Evolutionary conservation across 73 alveolate genomes (phyloP), one percentile per base, ranked within the genome.

Genomic region (Tetrahymena borealis): DNA sequence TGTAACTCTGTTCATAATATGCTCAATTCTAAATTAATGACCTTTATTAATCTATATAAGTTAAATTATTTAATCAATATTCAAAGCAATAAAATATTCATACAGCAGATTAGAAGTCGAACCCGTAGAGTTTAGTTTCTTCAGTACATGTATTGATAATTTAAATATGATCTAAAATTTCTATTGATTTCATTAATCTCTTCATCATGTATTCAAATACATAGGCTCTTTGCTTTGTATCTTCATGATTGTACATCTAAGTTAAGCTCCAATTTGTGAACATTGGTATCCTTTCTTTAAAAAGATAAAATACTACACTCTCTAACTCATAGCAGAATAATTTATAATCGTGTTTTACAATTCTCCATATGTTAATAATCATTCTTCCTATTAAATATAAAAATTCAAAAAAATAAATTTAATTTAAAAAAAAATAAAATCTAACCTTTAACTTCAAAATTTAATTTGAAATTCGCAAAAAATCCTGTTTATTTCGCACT

Each of bases 1-100:
- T 15, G 99, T 90, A 79, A 98, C 95, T 91, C 96, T 95, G 16
- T 98, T 91, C 91, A 98, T 91, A 7, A 98, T 96, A 38, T 98
- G 98, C 78, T 98, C 99, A 3, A 98, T 99, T 96, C 96, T 97
- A 94, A 95, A 98, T 94, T 98, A 97, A 39, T 97, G 91, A 18
- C 99, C 99, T 91, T 99, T 90, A 11, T 97, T 96, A 92, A 94
- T 97, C 96, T 79, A 98, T 91, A 24, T 60, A 60, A 20, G 3
- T 2, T 60, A 0, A n/a, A n/a, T n/a, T n/a, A n/a, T n/a, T n/a
- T n/a, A n/a, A n/a, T n/a, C n/a, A n/a, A n/a, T n/a, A n/a, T 12
- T 39, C 43, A 39, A 39, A 39, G 43, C 43, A 39, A 39, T 9
- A 39, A 39, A 39, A 39, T 39, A 9, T 7, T 39, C 6, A 24